A percentile compares a stretch with the other conserved stretches of the same genome.
Conservation (phyloP, 2,329 filamentous ascomycete genomes). For the Pseudogymnoascus sp. region DNA sequence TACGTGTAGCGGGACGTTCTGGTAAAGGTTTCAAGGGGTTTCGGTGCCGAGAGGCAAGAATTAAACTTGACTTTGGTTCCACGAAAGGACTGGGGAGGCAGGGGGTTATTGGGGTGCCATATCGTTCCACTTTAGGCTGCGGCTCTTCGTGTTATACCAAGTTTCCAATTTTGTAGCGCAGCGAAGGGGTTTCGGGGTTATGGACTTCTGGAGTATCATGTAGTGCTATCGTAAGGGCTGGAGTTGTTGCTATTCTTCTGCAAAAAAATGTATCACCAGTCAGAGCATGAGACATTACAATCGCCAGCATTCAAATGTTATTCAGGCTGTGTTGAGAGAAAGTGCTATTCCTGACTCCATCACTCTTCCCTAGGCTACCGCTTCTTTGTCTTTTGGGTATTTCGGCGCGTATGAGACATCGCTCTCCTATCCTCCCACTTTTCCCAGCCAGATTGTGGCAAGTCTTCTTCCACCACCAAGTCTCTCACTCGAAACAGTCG, state of each 20-base stretch:
- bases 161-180: not conserved
- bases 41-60: constrained; percentile 37
- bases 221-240: not conserved
- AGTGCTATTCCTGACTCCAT: not conserved
- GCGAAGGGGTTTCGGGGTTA: not conserved
- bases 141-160: not conserved
- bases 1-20: constrained; percentile 55
- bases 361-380: not conserved
- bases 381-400: not conserved
- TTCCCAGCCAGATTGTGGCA: constrained; percentile 89
- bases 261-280: not conserved
- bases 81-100: constrained; percentile 77
- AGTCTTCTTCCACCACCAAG: constrained; percentile 77
- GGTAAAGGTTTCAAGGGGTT: constrained; percentile 54
- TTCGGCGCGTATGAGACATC: not conserved
- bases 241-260: not conserved
- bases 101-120: constrained; percentile 85
- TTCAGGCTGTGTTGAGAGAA: not conserved
- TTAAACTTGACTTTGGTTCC: constrained; percentile 69
- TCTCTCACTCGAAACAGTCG: constrained; percentile 70
- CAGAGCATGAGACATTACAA: not conserved
- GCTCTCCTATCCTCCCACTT: constrained; percentile 59
- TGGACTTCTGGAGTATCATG: not conserved
- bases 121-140: constrained; percentile 65
- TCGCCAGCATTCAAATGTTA: not conserved